Evolutionary conservation across 139 green algal species (phyloP), one percentile per base, ranked within the genome.

Genomic region (Volvox reticuliferus): DNA sequence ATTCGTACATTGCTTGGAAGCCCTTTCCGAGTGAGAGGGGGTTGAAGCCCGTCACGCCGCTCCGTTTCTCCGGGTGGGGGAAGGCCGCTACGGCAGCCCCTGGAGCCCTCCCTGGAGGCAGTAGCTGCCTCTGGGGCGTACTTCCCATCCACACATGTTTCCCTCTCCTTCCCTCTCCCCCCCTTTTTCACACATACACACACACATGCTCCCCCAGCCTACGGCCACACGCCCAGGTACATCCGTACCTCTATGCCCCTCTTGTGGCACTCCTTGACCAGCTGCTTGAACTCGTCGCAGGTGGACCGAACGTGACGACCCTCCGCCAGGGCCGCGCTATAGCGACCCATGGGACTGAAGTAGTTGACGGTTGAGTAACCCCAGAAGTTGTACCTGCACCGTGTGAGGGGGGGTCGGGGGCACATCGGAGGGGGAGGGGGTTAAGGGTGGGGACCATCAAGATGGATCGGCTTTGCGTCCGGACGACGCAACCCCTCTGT

Each of bases 311-410:
- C 93, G 33, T 44, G 61, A 0, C 67, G 80, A 65, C 96, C 96
- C 2, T 89, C 69, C 6, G 84, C 93, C 55, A 94, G 84, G 12
- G 94, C 92, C 0, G 89, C 93, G n/a, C 88, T 88, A 76, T 75
- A 94, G 68, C 88, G 88, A 80, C 95, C 93, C 98, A 99, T 99
- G 82, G 98, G 98, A 0, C 97, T 94, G 93, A 99, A 99, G 95
- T 97, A 99, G 88, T 94, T 97, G 30, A 99, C 94, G 24, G 98
- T 99, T 68, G 97, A 99, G 94, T 99, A 99, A 65, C 98, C 98
- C 98, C 98, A 99, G 92, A 98, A 99, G 94, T 99, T 99, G 94
- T 94, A 98, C 85, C 85, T 89, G 68, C 21, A 73, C 9, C 21
- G 65, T 5, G 21, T 5, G 65, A 73, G 65, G 65, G 65, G 65